Percentiles rank a stretch among this genome's conserved stretches.
phyloP scores from a whole-genome alignment of 495 filamentous ascomycete genomes.

The Penicillium daleae region DNA sequence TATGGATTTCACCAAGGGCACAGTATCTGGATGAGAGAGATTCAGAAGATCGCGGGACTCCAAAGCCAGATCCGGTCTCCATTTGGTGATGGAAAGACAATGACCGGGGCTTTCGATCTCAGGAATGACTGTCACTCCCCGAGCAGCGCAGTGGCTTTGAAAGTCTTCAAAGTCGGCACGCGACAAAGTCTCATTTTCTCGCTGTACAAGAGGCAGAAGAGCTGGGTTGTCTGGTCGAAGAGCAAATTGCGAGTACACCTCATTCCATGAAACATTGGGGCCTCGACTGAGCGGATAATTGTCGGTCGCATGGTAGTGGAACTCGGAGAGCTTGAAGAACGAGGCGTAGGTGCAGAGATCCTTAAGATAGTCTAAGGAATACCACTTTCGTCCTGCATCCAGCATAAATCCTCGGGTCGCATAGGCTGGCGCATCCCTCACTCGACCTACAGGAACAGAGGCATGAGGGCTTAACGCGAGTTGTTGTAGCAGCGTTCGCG shows the following conservation, averaged over 20 bases:
- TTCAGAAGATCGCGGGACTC: constrained; percentile 55
- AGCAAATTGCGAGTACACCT: constrained; percentile 57
- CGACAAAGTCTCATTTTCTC: constrained; percentile 53
- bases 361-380: constrained; percentile 53
- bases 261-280: constrained; percentile 51
- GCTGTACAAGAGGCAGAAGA: constrained; percentile 47
- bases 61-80: constrained; percentile 59
- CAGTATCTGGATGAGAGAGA: constrained; percentile 56
- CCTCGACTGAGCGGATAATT: constrained; percentile 60
- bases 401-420: constrained; percentile 56
- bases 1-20: constrained; percentile 56
- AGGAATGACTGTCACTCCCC: constrained; percentile 57
- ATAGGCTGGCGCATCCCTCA: constrained; percentile 51
- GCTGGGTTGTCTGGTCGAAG: constrained; percentile 45
- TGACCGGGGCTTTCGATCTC: constrained; percentile 62
- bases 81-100: constrained; percentile 56
- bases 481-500: constrained; percentile 55
- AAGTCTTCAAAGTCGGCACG: constrained; percentile 53
- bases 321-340: constrained; percentile 62
- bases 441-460: constrained; percentile 34
- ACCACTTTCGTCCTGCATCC: constrained; percentile 62
- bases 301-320: constrained; percentile 61
- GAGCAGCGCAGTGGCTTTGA: constrained; percentile 53
- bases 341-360: constrained; percentile 60
- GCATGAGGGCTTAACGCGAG: constrained; percentile 36